Percentiles rank a stretch among this genome's conserved stretches.
Evolutionary conservation across 306 rosid species (phyloP).

Genomic region (Erythrophleum fordii): DNA sequence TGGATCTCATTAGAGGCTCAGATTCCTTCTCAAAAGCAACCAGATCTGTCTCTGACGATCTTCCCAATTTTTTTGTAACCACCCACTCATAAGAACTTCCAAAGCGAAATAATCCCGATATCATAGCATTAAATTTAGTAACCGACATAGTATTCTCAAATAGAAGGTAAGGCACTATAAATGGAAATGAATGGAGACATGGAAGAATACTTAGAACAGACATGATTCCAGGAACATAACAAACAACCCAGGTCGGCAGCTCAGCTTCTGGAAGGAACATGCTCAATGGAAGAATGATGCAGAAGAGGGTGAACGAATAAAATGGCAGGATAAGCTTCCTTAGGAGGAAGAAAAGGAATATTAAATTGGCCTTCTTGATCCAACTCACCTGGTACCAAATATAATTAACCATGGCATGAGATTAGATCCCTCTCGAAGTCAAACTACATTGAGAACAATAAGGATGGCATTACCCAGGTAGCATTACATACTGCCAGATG

Average conservation of each 20-base stretch:
- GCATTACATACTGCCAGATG: conserved; percentile 1
- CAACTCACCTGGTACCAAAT: conserved; percentile 73
- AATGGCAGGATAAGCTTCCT: conserved; percentile 96
- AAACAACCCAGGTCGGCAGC: conserved; percentile 95
- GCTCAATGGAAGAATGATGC: conserved; percentile 97
- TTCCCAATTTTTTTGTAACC: conserved; percentile 92
- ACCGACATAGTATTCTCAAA: conserved; percentile 99
- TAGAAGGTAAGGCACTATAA: conserved; percentile 90
- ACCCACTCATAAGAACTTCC: conserved; percentile 98
- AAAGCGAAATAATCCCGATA: conserved; percentile 88
- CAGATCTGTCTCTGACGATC: conserved; percentile 93
- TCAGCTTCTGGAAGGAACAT: conserved; percentile 99
- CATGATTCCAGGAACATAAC: conserved; percentile 96
- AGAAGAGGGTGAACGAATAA: conserved; percentile 95
- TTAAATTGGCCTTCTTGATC: conserved; percentile 81
- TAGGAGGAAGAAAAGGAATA: conserved; percentile 92
- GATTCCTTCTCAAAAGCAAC: conserved; percentile 77
- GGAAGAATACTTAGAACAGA: conserved; percentile 87
- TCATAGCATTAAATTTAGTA: conserved; percentile 97
- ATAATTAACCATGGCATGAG: conserved; percentile 31
- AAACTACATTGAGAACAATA: conserved; percentile 27
- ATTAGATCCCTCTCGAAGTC: conserved; percentile 33
- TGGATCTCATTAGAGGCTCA: conserved; percentile 59
- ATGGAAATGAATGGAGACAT: conserved; percentile 85
- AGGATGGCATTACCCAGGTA: conserved; percentile 22